These are phyloP conservation scores for Blumeria graminis DNA, from an alignment of 2,329 filamentous ascomycete species.

Conservation along the genomic window DNA sequence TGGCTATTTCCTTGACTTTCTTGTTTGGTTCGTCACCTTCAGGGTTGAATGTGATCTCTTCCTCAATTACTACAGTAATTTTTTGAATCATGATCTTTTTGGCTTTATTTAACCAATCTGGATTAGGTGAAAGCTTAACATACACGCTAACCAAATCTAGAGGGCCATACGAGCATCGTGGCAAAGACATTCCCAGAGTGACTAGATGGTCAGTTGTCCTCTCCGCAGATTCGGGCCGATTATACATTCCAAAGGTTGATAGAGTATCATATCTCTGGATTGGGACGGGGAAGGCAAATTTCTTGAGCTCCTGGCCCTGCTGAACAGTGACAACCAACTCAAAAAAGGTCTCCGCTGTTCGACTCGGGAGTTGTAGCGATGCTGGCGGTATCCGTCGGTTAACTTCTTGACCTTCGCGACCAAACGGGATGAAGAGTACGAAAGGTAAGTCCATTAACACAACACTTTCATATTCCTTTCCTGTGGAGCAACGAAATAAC, in stretches of 20 bases:
- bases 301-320: conserved; percentile 72
- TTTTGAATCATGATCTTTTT: conserved; percentile 82
- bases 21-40: conserved; percentile 87
- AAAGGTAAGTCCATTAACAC: conserved; percentile 95
- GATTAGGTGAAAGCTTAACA: conserved; percentile 79
- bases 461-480: conserved; percentile 67
- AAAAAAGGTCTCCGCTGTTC: conserved; percentile 92
- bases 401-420: conserved; percentile 70
- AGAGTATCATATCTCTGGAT: conserved; percentile 86
- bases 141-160: conserved; percentile 89
- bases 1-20: conserved; percentile 68
- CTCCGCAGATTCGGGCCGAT: conserved; percentile 73
- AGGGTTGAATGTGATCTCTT: conserved; percentile 96
- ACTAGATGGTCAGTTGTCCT: conserved; percentile 75
- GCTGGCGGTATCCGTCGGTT: conserved; percentile 79
- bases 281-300: conserved; percentile 76
- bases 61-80: conserved; percentile 81
- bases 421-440: conserved; percentile 90
- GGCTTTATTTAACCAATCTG: conserved; percentile 75
- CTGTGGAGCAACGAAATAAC: conserved; percentile 63
- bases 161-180: conserved; percentile 89
- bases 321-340: conserved; percentile 91
- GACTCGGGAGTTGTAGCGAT: conserved; percentile 67
- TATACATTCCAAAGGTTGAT: conserved; percentile 98
- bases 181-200: conserved; percentile 73